Base-by-base conservation (phyloP, 306 rosid genomes). In the Cicer cuneatum region DNA sequence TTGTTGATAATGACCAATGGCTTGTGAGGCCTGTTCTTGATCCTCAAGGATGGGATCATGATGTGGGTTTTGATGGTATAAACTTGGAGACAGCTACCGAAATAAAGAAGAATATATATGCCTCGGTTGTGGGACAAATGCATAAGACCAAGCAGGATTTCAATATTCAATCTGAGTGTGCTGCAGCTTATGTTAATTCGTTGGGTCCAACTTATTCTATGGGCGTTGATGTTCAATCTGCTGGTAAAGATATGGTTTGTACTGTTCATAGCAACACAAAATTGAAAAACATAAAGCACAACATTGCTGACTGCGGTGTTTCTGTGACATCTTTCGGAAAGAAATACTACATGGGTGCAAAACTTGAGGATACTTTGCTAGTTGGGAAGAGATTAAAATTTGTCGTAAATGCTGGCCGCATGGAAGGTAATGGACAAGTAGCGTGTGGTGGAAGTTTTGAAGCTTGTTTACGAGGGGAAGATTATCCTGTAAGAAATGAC, bases 1-100 rank as follows among this genome's bases (percentile, higher is more conserved):
- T 92, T 71, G 78, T 86, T 69, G 71, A 81, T 8, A 68, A 76
- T 82, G 98, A 90, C 37, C 90, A 86, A 70, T 95, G 89, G 89
- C 85, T 86, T 76, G 90, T 85, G 68, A 95, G 97, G 77, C 98
- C 99, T 51, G 97, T 92, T 86, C 93, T 89, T 81, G 98, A 95
- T 79, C 89, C 92, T 71, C 96, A 90, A 78, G 98, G 98, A 74
- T 92, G 95, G 96, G 99, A 95, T 87, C 97, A 92, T 14, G 99
- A 95, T 80, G 92, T 89, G 59, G 82, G 98, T 21, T 92, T 95
- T 2, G 99, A 95, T 72, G 99, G 99, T 72, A 46, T 95, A 82
- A 89, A 89, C 82, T 67, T 95, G 61, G 99, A 95, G 86, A 75
- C 90, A 52, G 80, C 90, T 69, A 62, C 65, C 33, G 90, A 87